Conservation (phyloP, 1,284 basidiomycete species). For the Trametes pubescens region DNA sequence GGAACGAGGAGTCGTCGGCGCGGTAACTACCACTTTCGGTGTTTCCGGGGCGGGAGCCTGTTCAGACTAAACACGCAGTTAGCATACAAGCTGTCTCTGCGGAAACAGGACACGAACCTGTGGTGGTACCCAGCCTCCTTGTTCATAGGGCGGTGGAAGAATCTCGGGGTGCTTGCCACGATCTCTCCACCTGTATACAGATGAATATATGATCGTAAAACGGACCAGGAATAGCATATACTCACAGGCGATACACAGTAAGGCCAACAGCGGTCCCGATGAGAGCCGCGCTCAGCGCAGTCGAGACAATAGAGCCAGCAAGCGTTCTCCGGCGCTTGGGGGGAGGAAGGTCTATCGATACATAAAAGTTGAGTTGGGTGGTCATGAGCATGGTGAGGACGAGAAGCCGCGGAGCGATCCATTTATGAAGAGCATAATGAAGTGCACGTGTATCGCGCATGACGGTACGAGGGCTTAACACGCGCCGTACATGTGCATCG, state of each 20-base stretch:
- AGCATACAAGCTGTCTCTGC: constrained; percentile 8
- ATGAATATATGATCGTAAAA: constrained; percentile 3
- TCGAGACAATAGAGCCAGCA: constrained; percentile 80
- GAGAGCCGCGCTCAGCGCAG: constrained; percentile 80
- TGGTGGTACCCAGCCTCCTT: constrained; percentile 61
- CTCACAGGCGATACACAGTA: constrained; percentile 83
- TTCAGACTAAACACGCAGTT: constrained; percentile 16
- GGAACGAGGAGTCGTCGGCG: constrained; percentile 41
- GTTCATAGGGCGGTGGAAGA: constrained; percentile 68
- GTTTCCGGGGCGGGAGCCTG: constrained; percentile 19
- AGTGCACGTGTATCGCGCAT: constrained; percentile 31
- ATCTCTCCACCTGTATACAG: constrained; percentile 65
- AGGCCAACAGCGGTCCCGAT: constrained; percentile 84
- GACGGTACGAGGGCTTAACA: constrained; percentile 15
- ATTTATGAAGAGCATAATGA: constrained; percentile 23
- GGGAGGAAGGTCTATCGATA: constrained; percentile 61
- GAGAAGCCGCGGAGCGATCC: constrained; percentile 29
- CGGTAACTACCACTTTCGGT: constrained; percentile 27
- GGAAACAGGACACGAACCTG: constrained; percentile 33
- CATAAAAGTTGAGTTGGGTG: constrained; percentile 47
- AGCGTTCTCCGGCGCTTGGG: constrained; percentile 70
- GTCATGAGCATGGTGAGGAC: constrained; percentile 45
- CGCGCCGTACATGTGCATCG: constrained; percentile 21
- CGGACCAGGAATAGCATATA: constrained; percentile 27
- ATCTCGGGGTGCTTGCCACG: constrained; percentile 61